Base-by-base conservation (phyloP, 2,329 filamentous ascomycete genomes). In the Chaetomium sp. region DNA sequence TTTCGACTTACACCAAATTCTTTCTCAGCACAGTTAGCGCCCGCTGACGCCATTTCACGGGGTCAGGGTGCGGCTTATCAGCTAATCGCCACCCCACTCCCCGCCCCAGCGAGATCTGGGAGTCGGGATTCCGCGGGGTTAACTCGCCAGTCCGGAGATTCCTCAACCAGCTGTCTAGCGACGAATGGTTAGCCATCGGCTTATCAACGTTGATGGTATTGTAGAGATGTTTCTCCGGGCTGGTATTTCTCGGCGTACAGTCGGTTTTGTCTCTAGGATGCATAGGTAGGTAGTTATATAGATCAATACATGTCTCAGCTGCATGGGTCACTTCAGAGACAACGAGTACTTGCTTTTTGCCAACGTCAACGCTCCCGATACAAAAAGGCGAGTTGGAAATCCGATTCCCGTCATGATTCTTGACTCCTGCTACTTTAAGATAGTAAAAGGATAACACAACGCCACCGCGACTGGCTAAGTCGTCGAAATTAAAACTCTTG, bases 21-120 rank as follows among this genome's bases (percentile, higher is more conserved):
- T 66, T 64, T 64, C 61, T 63, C 16, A 64, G 63, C 50, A 56
- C 27, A 12, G 60, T 67, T 70, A 70, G 69, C 65, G 67, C 63
- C 65, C 60, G 67, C 67, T 72, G 70, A 72, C 70, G 70, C 70
- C 70, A 72, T 72, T 68, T 66, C 64, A 60, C 55, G 65, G 27
- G 67, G 53, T 56, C 45, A 38, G 49, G 16, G 25, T n/a, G 50
- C 35, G 21, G 45, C 64, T 68, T 67, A 68, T 69, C 67, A 54
- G 51, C 25, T 68, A 67, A 68, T 71, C 66, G 65, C 63, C 63
- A 62, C 63, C 61, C 65, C 56, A 35, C 63, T n/a, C n/a, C 45
- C 8, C 21, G 31, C 42, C 65, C 31, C 29, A 38, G 29, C 16
- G 21, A 25, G 42, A 21, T 16, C 51, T 10, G n/a, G 19, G n/a